phyloP scores from a whole-genome alignment of 164 flowering plant genomes.

The Magnolia sinica region DNA sequence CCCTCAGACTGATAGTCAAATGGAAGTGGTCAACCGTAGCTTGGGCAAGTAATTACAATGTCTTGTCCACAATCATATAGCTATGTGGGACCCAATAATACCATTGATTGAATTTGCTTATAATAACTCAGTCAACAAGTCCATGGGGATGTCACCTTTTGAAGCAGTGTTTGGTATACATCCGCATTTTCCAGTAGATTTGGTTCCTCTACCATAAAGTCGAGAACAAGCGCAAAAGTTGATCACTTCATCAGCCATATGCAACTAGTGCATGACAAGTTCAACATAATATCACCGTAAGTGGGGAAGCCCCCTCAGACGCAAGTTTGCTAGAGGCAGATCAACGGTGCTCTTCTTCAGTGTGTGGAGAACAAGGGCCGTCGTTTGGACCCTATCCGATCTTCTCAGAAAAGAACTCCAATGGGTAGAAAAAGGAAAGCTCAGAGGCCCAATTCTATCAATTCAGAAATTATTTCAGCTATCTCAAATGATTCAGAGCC shows the following conservation, averaged over 20 bases:
- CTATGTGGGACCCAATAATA: neutral
- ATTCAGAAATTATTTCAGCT: too few relatives aligned
- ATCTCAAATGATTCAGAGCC: too few relatives aligned
- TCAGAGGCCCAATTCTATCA: too few relatives aligned
- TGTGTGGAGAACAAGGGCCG: too few relatives aligned
- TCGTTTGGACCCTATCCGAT: too few relatives aligned
- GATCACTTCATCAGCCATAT: neutral
- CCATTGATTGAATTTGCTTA: neutral
- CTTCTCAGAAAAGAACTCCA: too few relatives aligned
- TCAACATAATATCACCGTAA: neutral
- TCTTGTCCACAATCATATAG: neutral
- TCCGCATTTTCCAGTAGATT: neutral
- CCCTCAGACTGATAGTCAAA: neutral
- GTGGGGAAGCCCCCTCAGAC: too few relatives aligned
- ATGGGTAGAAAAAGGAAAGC: too few relatives aligned
- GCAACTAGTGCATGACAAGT: neutral
- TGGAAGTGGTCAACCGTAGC: neutral
- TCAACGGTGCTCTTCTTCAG: too few relatives aligned
- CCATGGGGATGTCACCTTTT: neutral
- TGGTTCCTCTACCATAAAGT: neutral
- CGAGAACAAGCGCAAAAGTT: neutral
- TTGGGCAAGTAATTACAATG: neutral
- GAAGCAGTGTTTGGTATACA: too few relatives aligned
- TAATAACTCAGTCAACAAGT: neutral
- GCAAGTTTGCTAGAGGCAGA: too few relatives aligned